Base-by-base conservation (phyloP, 2,329 filamentous ascomycete species). In the Ascochyta fabae region DNA sequence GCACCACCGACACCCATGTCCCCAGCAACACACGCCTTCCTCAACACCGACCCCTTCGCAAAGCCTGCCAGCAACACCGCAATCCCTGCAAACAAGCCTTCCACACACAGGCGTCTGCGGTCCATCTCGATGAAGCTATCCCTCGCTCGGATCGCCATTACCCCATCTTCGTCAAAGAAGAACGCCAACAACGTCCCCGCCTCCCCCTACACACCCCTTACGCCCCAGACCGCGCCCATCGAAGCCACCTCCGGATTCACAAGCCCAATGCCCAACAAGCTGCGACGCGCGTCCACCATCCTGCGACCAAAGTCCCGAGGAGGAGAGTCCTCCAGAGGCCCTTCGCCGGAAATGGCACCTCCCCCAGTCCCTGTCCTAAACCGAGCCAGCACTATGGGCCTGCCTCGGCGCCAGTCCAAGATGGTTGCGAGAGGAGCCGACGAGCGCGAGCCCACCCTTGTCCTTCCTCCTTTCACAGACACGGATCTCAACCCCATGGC, bases 21-120 rank as follows among this genome's bases (percentile, higher is more conserved):
- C 1, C 69, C 72, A 8, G 69, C 57, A 15, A 55, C 69, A 3
- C 71, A 73, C 24, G 62, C 72, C n/a, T 76, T 76, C 60, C 69
- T 76, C 41, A 73, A 63, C 49, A 74, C 71, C 8, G 74, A 76
- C 45, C 74, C 74, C 8, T 76, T 72, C 56, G 74, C 72, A 29
- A 73, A 61, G 48, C 60, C 68, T 3, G 70, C 59, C 15, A 66
- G 62, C 10, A 65, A 60, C 36, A 65, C 70, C 1, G 62, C 70
- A 6, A 73, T 71, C 6, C 71, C 72, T 19, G 70, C 73, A 44
- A 69, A 71, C 61, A 67, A 74, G 50, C 59, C 64, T 7, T 64
- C 65, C n/a, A 60, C 73, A 3, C 73, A 76, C 64, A 69, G 62
- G 51, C 73, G 74, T 3, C 61, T 76, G 22, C 68, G 74, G 9